These are phyloP conservation scores for Penicillium daleae DNA, from an alignment of 495 filamentous ascomycete genomes.

Conservation along the genomic window DNA sequence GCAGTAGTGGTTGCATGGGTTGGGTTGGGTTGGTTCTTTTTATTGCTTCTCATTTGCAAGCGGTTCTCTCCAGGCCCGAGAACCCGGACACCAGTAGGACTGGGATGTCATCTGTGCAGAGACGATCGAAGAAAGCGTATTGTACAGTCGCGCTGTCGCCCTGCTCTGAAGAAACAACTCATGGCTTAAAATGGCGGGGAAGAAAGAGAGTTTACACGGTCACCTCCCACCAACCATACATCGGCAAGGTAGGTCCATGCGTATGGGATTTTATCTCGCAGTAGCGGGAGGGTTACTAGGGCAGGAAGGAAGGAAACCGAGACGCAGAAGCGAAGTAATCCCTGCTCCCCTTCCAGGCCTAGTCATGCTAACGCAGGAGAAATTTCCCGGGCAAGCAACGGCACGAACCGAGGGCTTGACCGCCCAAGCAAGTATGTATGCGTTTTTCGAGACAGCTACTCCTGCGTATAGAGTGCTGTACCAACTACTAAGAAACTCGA, in stretches of 20 bases:
- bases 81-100: neutral
- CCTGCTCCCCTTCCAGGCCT: neutral
- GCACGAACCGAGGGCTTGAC: conserved; percentile 26
- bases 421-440: conserved; percentile 12
- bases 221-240: neutral
- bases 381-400: conserved; percentile 9
- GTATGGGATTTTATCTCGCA: no score
- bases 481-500: neutral
- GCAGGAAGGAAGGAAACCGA: no score
- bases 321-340: neutral
- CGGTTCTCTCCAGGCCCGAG: neutral
- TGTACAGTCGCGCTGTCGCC: neutral
- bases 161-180: neutral
- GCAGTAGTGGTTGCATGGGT: neutral
- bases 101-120: neutral
- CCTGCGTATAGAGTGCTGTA: neutral
- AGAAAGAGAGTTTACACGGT: neutral
- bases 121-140: neutral
- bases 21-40: neutral
- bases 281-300: no score
- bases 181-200: neutral
- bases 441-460: conserved; percentile 2
- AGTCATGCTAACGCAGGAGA: conserved; percentile 4
- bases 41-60: neutral
- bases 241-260: neutral